Percentiles rank a stretch among this genome's conserved stretches.
These are phyloP conservation scores for Apiospora pterosperma DNA, from an alignment of 2,329 filamentous ascomycete species.

Conservation along the genomic window DNA sequence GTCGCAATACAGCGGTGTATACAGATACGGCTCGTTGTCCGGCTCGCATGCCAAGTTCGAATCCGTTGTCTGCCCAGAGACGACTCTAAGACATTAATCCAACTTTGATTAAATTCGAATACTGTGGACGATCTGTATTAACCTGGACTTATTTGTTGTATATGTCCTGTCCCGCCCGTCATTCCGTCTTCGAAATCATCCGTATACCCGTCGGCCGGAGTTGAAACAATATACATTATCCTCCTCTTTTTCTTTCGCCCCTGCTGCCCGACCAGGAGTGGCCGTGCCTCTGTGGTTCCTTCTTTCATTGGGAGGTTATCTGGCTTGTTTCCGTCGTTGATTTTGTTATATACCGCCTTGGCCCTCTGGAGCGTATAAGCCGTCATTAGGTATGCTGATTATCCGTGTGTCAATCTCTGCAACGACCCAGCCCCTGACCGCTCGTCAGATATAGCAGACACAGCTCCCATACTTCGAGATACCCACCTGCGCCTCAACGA, in stretches of 20 bases:
- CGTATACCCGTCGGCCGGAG: not conserved
- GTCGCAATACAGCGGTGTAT: not conserved
- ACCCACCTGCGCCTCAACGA: not conserved
- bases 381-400: not conserved
- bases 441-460: not conserved
- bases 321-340: not conserved
- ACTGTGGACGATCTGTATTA: not conserved
- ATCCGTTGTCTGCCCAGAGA: not conserved
- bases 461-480: not conserved
- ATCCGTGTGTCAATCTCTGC: not conserved
- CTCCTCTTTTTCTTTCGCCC: not conserved
- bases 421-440: not conserved
- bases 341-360: not conserved
- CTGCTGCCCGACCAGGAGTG: not conserved
- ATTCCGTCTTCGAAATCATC: not conserved
- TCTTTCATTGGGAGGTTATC: not conserved
- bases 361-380: not conserved
- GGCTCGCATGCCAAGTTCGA: not conserved
- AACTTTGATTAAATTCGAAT: not conserved
- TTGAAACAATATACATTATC: not conserved
- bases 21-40: not conserved
- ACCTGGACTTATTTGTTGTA: not conserved
- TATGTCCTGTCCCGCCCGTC: not conserved
- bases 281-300: not conserved
- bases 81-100: constrained; percentile 1